phyloP scores from a whole-genome alignment of 2,329 filamentous ascomycete species.

The Nigrospora osmanthi region DNA sequence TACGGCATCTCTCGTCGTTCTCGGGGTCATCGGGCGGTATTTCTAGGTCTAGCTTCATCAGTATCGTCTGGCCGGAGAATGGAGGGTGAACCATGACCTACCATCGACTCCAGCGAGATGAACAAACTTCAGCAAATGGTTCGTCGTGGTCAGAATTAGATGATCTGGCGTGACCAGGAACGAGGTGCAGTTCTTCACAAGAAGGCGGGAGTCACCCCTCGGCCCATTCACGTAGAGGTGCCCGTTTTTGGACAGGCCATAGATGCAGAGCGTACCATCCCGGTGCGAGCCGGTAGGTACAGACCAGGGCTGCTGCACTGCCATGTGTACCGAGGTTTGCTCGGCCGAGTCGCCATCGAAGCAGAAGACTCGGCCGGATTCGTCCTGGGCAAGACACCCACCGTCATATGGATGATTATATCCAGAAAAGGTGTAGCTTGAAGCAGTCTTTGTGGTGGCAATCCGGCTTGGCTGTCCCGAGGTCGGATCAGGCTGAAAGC shows the following conservation, averaged over 20 bases:
- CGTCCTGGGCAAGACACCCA: conserved; percentile 13
- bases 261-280: conserved; percentile 32
- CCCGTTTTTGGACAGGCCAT: conserved; percentile 68
- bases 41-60: conserved; percentile 57
- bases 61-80: conserved; percentile 1
- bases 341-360: too few species aligned
- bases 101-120: conserved; percentile 64
- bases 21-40: conserved; percentile 84
- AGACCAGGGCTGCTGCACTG: conserved; percentile 43
- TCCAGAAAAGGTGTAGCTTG: conserved; percentile 20
- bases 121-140: conserved; percentile 89
- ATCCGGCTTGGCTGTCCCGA: conserved; percentile 12
- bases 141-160: conserved; percentile 85
- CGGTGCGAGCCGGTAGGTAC: conserved; percentile 35
- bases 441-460: conserved; percentile 16
- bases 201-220: conserved; percentile 31
- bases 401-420: conserved; percentile 19
- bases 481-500: conserved; percentile 10
- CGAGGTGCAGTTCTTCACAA: conserved; percentile 86
- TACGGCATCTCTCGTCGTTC: conserved; percentile 84
- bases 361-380: too few species aligned
- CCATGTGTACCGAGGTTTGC: conserved; percentile 24
- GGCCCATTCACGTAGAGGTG: conserved; percentile 71
- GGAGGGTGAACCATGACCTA: conserved; percentile 25
- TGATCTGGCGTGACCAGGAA: conserved; percentile 76